A percentile compares a stretch with the other conserved stretches of the same genome.
Conservation (phyloP, 116 monocot species). For the Dioscorea cayenensis region DNA sequence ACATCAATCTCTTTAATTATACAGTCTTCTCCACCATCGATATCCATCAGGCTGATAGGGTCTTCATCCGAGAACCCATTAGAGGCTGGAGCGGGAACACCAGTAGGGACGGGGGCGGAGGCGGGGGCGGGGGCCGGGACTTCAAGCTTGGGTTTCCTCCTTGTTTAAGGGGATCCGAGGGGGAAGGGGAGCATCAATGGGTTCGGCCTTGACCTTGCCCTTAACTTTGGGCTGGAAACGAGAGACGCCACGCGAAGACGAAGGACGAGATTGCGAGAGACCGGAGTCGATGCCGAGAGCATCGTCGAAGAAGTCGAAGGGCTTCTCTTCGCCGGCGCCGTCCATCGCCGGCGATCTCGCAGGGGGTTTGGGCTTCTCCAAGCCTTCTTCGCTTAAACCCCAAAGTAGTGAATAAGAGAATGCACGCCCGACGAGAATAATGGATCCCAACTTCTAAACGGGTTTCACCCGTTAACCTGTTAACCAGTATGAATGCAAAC, state of each 20-base stretch:
- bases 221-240: background rate
- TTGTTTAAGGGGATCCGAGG: background rate
- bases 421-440: too few relatives aligned
- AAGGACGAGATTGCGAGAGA: background rate
- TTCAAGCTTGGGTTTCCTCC: background rate
- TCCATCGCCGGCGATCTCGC: background rate
- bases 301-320: background rate
- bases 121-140: background rate
- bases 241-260: background rate
- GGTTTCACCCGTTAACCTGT: too few relatives aligned
- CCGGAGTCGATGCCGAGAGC: background rate
- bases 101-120: background rate
- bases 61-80: background rate
- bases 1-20: slow-evolving; percentile 34
- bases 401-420: too few relatives aligned
- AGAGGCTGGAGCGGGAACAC: background rate
- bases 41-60: slow-evolving; percentile 9
- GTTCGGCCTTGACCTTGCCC: background rate
- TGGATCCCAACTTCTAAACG: too few relatives aligned
- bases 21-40: slow-evolving; percentile 13
- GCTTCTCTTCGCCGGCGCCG: background rate
- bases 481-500: too few relatives aligned
- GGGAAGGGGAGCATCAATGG: background rate
- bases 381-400: too few relatives aligned
- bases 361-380: too few relatives aligned